phyloP scores from a whole-genome alignment of 2,329 filamentous ascomycete species.

The Phaeosphaeria sp. region DNA sequence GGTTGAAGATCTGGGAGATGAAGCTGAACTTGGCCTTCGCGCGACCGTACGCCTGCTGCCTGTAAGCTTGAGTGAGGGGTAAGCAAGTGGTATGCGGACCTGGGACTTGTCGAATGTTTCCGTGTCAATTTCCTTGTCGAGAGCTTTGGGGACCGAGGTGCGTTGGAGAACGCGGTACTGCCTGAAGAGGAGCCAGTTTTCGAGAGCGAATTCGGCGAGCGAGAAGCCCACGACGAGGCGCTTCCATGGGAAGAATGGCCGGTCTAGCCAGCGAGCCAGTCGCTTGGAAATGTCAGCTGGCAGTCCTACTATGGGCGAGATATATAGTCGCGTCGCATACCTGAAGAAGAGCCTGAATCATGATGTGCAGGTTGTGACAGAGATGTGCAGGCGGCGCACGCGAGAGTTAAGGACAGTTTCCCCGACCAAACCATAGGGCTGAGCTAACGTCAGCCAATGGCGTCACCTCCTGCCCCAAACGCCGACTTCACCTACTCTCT shows the following conservation, averaged over 20 bases:
- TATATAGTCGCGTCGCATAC: conserved; percentile 12
- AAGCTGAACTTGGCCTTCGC: conserved; percentile 93
- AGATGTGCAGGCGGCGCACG: conserved; percentile 15
- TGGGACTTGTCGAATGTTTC: conserved; percentile 95
- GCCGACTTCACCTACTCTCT: background rate
- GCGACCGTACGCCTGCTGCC: conserved; percentile 76
- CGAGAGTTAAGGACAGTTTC: conserved; percentile 35
- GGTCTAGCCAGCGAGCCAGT: conserved; percentile 86
- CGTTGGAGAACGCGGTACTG: conserved; percentile 88
- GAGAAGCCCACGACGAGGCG: conserved; percentile 94
- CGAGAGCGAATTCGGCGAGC: conserved; percentile 86
- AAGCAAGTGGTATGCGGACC: conserved; percentile 37
- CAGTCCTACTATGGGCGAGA: background rate
- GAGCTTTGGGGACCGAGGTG: conserved; percentile 81
- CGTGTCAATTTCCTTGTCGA: conserved; percentile 85
- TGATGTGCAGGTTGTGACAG: conserved; percentile 23
- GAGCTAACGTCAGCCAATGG: conserved; percentile 15
- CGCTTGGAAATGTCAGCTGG: conserved; percentile 50
- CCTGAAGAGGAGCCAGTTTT: conserved; percentile 85
- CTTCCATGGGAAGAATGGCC: conserved; percentile 96
- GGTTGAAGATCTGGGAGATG: conserved; percentile 79
- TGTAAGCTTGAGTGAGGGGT: conserved; percentile 25
- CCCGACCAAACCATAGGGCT: conserved; percentile 10
- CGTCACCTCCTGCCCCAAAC: conserved; percentile 1
- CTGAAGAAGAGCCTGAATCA: conserved; percentile 48